Evolutionary conservation across 108 stramenopile species (phyloP), one percentile per base, ranked within the genome.

Genomic region (Fragilariopsis cylindrus): DNA sequence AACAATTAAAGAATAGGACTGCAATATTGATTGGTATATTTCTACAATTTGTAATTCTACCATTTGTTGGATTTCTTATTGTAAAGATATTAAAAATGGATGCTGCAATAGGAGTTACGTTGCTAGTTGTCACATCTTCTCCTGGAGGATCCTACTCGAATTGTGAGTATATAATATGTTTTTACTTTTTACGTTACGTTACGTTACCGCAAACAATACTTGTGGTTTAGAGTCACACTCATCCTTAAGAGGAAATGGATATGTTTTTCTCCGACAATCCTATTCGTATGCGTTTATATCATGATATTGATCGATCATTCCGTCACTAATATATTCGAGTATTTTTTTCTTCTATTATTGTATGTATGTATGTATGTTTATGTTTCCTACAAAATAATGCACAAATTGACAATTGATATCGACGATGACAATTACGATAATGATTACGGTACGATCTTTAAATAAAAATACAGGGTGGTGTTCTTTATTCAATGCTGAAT

Each of bases 141-240:
- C 96, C 96, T 6, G 96, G 96, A 49, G 96, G 96, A 8, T 82
- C 82, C 49, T 97, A 97, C 70, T 78, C 76, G 44, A 97, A 97
- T 80, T 97, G 94, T 68, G 49, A 68, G 67, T 68, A 60, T 8
- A 60, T 53, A 30, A 30, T 30, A 11, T 60, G 0, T 30, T 30
- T 30, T 87, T 83, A 54, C n/a, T n/a, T 56, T 57, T n/a, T 21
- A 18, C 62, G 11, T 50, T 47, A 40, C 46, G 30, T 30, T 30
- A 30, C 30, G 30, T 30, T 30, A 30, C 21, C 21, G 21, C 30
- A 30, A 2, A 30, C 30, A 30, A 30, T 30, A 30, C 30, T 30
- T 30, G 30, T 30, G 30, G 30, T 30, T 30, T 30, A 30, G 30
- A 30, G 30, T 52, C 50, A 13, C 12, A 52, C 50, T 52, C 9